phyloP scores from a whole-genome alignment of 495 filamentous ascomycete species.

The Pseudomonodictys pantanalensis region DNA sequence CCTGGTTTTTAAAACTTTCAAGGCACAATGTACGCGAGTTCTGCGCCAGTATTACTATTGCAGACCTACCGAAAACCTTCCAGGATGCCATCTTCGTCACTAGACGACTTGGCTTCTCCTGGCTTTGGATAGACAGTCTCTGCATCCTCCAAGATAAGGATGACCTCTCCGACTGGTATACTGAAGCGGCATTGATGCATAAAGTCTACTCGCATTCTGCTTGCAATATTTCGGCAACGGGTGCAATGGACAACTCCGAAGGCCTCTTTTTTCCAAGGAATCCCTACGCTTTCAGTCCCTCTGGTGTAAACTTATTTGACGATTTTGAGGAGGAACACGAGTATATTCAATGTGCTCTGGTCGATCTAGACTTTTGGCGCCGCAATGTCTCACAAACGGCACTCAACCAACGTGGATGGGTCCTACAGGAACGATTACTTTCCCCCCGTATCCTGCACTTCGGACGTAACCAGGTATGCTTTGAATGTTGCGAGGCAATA shows the following conservation, averaged over 20 bases:
- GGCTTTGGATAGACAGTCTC: not conserved
- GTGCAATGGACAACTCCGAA: not conserved
- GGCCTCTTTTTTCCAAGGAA: not conserved
- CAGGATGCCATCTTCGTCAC: not conserved
- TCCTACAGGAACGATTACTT: not conserved
- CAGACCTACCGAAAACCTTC: not conserved
- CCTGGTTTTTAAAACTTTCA: too few species aligned
- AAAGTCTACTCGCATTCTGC: not conserved
- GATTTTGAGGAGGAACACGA: not conserved
- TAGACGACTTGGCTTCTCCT: not conserved
- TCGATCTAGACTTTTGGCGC: not conserved
- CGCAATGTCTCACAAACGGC: not conserved
- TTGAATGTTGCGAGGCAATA: not conserved
- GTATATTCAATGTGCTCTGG: not conserved
- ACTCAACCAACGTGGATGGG: not conserved
- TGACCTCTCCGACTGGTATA: not conserved
- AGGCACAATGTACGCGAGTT: not conserved
- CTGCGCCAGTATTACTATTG: not conserved
- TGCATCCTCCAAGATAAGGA: not conserved
- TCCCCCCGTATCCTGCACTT: not conserved
- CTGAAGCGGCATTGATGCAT: not conserved
- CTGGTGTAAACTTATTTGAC: not conserved
- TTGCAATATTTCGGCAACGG: not conserved
- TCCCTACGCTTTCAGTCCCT: not conserved
- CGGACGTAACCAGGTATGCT: not conserved